These are phyloP conservation scores for Mycosphaerelloides madeirae DNA, from an alignment of 2,329 filamentous ascomycete genomes.

Conservation along the genomic window DNA sequence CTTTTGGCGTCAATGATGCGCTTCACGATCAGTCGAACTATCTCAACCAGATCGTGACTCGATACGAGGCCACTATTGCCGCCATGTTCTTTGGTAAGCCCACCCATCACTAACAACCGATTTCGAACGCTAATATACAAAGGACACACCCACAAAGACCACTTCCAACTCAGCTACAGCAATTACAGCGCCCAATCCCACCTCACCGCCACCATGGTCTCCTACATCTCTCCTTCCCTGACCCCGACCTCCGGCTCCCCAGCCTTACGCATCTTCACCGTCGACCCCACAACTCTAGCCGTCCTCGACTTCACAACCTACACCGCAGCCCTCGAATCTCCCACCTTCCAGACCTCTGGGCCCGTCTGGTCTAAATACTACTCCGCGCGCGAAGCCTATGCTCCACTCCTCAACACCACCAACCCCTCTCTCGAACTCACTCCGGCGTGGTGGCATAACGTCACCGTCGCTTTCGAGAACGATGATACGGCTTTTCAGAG, in stretches of 20 bases:
- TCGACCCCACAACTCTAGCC: constrained; percentile 54
- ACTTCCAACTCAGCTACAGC: constrained; percentile 53
- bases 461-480: constrained; percentile 47
- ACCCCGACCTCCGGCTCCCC: constrained; percentile 54
- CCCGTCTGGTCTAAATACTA: constrained; percentile 55
- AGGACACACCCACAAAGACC: constrained; percentile 54
- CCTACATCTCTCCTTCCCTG: constrained; percentile 52
- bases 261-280: constrained; percentile 55
- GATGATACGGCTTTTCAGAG: constrained; percentile 43
- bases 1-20: constrained; percentile 46
- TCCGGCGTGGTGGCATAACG: constrained; percentile 56
- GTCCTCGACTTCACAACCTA: constrained; percentile 54
- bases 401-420: constrained; percentile 34
- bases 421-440: constrained; percentile 44
- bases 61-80: constrained; percentile 52
- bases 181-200: constrained; percentile 42
- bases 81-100: constrained; percentile 47
- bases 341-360: constrained; percentile 39
- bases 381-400: constrained; percentile 53
- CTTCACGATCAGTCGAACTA: constrained; percentile 46
- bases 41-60: constrained; percentile 36
- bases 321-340: constrained; percentile 48
- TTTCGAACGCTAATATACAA: background rate
- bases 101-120: background rate
- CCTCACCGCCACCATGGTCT: constrained; percentile 46